Evolutionary conservation across 2,329 filamentous ascomycete genomes (phyloP).

Genomic region (Rhynchosporium agropyri): DNA sequence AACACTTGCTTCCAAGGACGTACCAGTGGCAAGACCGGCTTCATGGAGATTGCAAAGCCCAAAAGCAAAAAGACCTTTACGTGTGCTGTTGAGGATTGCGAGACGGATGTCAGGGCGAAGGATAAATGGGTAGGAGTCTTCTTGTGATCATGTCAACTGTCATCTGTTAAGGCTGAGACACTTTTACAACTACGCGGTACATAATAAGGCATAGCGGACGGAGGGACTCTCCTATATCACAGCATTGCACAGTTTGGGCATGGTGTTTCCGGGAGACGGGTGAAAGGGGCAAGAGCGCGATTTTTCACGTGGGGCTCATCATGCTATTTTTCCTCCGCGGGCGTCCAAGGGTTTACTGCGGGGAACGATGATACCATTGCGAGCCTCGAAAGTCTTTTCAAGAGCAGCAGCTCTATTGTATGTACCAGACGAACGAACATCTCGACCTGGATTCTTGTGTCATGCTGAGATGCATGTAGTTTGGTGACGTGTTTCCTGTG

Average conservation of each 20-base stretch:
- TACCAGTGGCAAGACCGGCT: constrained; percentile 43
- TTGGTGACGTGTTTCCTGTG: background rate
- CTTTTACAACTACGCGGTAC: constrained; percentile 20
- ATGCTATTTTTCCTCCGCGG: constrained; percentile 5
- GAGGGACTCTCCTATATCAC: constrained; percentile 13
- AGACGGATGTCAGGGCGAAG: constrained; percentile 56
- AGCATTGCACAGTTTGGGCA: constrained; percentile 30
- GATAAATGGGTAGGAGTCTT: constrained; percentile 65
- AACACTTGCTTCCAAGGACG: constrained; percentile 62
- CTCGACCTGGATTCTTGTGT: background rate
- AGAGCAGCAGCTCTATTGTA: background rate
- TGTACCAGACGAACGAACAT: constrained; percentile 5
- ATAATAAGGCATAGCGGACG: constrained; percentile 24
- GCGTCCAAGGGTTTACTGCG: constrained; percentile 12
- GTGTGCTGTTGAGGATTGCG: constrained; percentile 61
- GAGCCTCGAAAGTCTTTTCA: constrained; percentile 5
- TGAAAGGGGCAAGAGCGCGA: background rate
- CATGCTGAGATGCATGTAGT: background rate
- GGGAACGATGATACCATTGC: constrained; percentile 18
- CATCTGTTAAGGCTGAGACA: constrained; percentile 5
- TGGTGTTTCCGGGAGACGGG: constrained; percentile 25
- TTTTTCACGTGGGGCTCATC: background rate
- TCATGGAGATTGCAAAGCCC: constrained; percentile 39
- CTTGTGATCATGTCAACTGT: constrained; percentile 32
- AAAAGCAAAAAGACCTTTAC: constrained; percentile 44